Percentiles rank a stretch among this genome's conserved stretches.
phyloP scores from a whole-genome alignment of 202 grass and related monocot species.

The Brachypodium distachyon region DNA sequence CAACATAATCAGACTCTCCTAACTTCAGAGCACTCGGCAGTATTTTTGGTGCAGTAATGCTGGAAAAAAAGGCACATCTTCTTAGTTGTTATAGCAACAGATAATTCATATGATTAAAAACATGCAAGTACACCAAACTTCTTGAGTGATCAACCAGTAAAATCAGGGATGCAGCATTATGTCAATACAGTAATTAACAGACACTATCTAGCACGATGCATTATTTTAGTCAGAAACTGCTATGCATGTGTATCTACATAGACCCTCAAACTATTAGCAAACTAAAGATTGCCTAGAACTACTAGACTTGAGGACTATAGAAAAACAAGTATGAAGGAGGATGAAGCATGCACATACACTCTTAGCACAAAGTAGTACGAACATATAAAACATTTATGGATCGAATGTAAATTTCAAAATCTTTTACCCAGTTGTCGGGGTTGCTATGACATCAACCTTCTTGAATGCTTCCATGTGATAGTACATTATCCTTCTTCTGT shows the following conservation, averaged over 20 bases:
- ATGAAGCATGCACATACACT: not conserved
- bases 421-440: constrained; percentile 88
- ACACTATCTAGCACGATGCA: not conserved
- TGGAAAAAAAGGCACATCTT: constrained; percentile 20
- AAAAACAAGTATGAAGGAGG: not conserved
- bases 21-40: constrained; percentile 56
- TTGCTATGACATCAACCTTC: constrained; percentile 88
- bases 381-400: not conserved
- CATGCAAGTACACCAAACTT: not conserved
- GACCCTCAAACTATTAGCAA: not conserved
- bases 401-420: not conserved
- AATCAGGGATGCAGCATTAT: not conserved
- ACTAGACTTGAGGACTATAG: not conserved
- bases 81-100: constrained; percentile 14
- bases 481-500: constrained; percentile 96
- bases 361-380: not conserved
- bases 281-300: not conserved
- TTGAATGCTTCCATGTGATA: constrained; percentile 97
- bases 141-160: not conserved
- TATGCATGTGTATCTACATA: not conserved
- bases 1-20: constrained; percentile 82
- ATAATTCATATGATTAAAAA: not conserved
- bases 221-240: not conserved
- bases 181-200: not conserved
- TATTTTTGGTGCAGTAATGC: constrained; percentile 88